These are phyloP conservation scores for Calycina herbarum DNA, from an alignment of 2,329 filamentous ascomycete genomes.

Conservation along the genomic window DNA sequence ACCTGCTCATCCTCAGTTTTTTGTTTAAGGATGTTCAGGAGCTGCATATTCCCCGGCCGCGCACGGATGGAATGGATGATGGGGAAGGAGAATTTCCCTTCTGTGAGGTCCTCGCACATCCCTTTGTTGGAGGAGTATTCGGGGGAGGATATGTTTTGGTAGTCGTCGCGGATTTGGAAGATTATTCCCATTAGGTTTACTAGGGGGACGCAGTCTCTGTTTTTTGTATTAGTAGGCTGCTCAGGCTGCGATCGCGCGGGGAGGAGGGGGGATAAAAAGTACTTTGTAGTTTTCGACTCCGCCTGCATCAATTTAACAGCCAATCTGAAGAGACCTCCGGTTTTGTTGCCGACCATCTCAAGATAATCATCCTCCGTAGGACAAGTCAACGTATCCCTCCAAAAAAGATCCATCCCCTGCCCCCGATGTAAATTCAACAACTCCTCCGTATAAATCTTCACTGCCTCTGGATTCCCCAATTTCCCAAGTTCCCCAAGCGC, in stretches of 20 bases:
- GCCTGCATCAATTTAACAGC: constrained; percentile 88
- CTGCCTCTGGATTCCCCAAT: constrained; percentile 65
- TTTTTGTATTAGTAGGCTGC: constrained; percentile 9
- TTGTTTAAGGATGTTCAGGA: constrained; percentile 91
- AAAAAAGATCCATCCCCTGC: constrained; percentile 90
- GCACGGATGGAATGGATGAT: constrained; percentile 90
- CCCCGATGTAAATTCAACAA: constrained; percentile 81
- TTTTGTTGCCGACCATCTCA: constrained; percentile 94
- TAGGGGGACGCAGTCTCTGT: constrained; percentile 73
- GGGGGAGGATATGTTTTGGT: constrained; percentile 77
- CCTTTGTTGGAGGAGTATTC: constrained; percentile 88
- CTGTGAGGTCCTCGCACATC: constrained; percentile 90
- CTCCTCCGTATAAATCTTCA: constrained; percentile 78
- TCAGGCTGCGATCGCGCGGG: neutral
- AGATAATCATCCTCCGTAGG: constrained; percentile 86
- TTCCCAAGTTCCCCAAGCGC: constrained; percentile 74
- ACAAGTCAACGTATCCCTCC: constrained; percentile 81
- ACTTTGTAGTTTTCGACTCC: constrained; percentile 54
- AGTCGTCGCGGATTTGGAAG: constrained; percentile 92
- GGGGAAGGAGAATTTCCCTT: constrained; percentile 96
- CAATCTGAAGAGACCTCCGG: constrained; percentile 80
- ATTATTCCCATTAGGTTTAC: constrained; percentile 83
- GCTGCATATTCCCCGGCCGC: constrained; percentile 70
- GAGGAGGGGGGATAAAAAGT: constrained; percentile 16
- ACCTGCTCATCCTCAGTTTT: constrained; percentile 84